phyloP scores from a whole-genome alignment of 2,329 filamentous ascomycete genomes.

The Gnomoniopsis sp. region DNA sequence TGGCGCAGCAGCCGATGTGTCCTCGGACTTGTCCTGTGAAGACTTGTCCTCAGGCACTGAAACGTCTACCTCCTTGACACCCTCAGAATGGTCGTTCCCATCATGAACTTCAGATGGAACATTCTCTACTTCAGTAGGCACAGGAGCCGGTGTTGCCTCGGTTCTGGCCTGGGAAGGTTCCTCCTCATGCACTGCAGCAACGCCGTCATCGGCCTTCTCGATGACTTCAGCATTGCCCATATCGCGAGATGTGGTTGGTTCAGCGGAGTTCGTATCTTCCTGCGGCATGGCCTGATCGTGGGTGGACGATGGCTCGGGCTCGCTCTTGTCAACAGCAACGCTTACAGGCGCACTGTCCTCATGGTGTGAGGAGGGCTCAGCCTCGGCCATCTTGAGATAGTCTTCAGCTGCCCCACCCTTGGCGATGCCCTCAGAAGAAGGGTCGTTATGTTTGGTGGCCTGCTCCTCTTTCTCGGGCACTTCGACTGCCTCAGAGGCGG shows the following conservation, averaged over 20 bases:
- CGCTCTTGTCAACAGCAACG: background rate
- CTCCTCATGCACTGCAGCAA: too few relatives aligned
- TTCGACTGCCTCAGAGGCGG: background rate
- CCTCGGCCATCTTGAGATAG: constrained; percentile 7
- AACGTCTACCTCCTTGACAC: background rate
- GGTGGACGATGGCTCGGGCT: background rate
- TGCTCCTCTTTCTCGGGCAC: background rate
- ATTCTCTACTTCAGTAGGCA: too few relatives aligned
- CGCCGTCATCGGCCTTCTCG: too few relatives aligned
- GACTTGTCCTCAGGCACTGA: background rate
- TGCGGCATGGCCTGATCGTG: too few relatives aligned
- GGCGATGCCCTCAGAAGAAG: background rate
- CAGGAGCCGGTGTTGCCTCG: too few relatives aligned
- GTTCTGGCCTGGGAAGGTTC: too few relatives aligned
- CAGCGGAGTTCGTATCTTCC: too few relatives aligned
- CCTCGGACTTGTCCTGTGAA: too few relatives aligned
- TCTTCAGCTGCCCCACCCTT: constrained; percentile 12
- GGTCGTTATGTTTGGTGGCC: background rate
- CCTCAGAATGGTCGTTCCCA: background rate
- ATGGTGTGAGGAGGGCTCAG: background rate
- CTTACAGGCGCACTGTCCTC: background rate
- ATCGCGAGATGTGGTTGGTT: too few relatives aligned
- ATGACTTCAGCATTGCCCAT: too few relatives aligned
- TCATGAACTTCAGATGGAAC: background rate
- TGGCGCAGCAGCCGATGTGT: too few relatives aligned